Evolutionary conservation across 805 yeast genomes (phyloP).

Genomic region (Saccharomycopsis fodiens): DNA sequence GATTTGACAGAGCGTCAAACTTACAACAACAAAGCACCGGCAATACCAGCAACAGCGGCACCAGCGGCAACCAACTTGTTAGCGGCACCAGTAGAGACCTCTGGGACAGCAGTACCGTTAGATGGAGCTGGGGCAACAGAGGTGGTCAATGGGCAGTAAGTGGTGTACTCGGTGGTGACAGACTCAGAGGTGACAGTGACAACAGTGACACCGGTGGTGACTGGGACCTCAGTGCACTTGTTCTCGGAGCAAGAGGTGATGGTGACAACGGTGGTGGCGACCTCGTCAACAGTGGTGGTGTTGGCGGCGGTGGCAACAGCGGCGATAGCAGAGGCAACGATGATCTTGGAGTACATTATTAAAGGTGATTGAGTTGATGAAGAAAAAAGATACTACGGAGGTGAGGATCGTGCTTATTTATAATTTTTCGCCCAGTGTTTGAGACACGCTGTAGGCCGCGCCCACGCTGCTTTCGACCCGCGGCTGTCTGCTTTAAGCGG

Average conservation of each 20-base stretch:
- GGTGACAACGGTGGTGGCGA: constrained; percentile 25
- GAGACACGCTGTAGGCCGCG: too few relatives aligned
- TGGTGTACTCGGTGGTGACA: constrained; percentile 24
- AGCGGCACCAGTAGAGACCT: constrained; percentile 12
- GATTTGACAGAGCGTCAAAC: neutral
- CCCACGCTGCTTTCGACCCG: too few relatives aligned
- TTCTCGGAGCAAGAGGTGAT: constrained; percentile 24
- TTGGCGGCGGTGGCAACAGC: constrained; percentile 12
- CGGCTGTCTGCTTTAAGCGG: too few relatives aligned
- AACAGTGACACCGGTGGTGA: constrained; percentile 25
- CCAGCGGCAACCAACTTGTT: constrained; percentile 11
- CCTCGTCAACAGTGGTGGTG: constrained; percentile 19
- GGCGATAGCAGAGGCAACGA: constrained; percentile 14
- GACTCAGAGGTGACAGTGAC: constrained; percentile 24
- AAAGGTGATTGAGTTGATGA: neutral
- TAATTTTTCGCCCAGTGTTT: too few relatives aligned
- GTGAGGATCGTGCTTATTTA: too few relatives aligned
- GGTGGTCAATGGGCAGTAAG: constrained; percentile 26
- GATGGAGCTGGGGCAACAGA: neutral
- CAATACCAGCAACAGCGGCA: constrained; percentile 13
- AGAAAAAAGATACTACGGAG: neutral
- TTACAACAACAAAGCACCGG: constrained; percentile 11
- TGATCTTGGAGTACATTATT: constrained; percentile 18
- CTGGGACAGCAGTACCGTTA: constrained; percentile 1
- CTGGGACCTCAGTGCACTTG: constrained; percentile 22